Base-by-base conservation (phyloP, 441 rosid genomes). In the Aquilaria agallochum region DNA sequence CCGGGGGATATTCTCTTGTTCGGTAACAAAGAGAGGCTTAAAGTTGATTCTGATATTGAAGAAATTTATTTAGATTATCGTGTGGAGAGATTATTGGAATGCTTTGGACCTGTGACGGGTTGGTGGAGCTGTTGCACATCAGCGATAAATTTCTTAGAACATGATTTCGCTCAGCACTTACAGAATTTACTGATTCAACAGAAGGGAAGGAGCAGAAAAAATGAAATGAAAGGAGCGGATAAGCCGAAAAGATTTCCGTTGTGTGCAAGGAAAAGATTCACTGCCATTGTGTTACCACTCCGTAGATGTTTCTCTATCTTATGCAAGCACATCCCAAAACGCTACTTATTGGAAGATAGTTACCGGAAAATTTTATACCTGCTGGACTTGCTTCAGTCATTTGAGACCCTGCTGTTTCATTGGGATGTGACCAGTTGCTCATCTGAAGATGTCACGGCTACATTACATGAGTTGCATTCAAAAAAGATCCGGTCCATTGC, bases 41-140 rank as follows among this genome's bases (percentile, higher is more conserved):
- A 69, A 9, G 55, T 71, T 53, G 62, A 55, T 66, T 20, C 62
- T 1, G 80, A 71, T 15, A 63, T 69, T 32, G 67, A 68, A 57
- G 73, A 82, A 9, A 72, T 82, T 54, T 75, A 56, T 56, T 36
- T 85, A 68, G 79, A 82, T 64, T 56, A 66, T 61, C 85, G 80
- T 8, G 56, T 71, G n/a, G 4, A 72, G 47, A 54, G 49, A 59
- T 70, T 84, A 14, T 27, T 1, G 4, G 55, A 79, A 51, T 81
- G 77, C 68, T 68, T 72, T 62, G 75, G 62, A 8, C 30, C 54
- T 5, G 33, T 27, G 47, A 81, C 80, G 15, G 72, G 82, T 80
- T 27, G 36, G 59, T 27, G 36, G 59, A 44, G 68, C 30, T 45
- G 73, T 55, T 59, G 74, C 32, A 46, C 60, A 31, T 53, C 74